Base-by-base conservation (phyloP, 2,329 filamentous ascomycete species). In the Claviceps citrina region DNA sequence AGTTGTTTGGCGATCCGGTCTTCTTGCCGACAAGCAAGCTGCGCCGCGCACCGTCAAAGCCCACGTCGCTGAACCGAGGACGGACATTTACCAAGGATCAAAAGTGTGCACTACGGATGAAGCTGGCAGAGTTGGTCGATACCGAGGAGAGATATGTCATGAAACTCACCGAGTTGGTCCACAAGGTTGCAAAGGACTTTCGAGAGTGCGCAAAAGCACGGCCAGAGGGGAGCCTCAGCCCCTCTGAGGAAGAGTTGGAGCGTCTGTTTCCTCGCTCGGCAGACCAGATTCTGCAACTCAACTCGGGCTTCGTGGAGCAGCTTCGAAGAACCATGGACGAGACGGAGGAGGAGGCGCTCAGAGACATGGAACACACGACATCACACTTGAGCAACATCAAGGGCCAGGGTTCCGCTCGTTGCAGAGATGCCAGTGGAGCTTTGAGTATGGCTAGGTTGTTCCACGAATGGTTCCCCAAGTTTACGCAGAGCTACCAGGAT, bases 141-240 rank as follows among this genome's bases (percentile, higher is more conserved):
- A 98, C 91, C 0, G 91, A 98, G 58, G 85, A 91, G 55, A 80
- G 84, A 57, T 98, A 96, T 59, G 85, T 98, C 31, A 71, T 73
- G 51, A 95, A 96, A 58, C 63, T 98, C 42, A 76, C 83, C 45
- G 83, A 91, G 48, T 63, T 98, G 44, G 81, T 94, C 31, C 76
- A 82, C 46, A 76, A 80, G 43, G 76, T 95, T 24, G 85, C 85
- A 20, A 74, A 76, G 40, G 83, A 93, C 45, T 87, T 93, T 51
- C 77, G 83, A 25, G 65, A 78, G 38, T 80, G 77, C 46, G 79
- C 81, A 4, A 76, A 70, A 49, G 64, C 63, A 24, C 71, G 71
- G 49, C 59, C 65, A 10, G 55, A 67, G 25, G 67, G 68, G 43
- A 86, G 81, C 54, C 68, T 73, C 45, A 86, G 80, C 50, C 81